Conservation (phyloP, 305 asterid species). For the Stenogyne calaminthoides region DNA sequence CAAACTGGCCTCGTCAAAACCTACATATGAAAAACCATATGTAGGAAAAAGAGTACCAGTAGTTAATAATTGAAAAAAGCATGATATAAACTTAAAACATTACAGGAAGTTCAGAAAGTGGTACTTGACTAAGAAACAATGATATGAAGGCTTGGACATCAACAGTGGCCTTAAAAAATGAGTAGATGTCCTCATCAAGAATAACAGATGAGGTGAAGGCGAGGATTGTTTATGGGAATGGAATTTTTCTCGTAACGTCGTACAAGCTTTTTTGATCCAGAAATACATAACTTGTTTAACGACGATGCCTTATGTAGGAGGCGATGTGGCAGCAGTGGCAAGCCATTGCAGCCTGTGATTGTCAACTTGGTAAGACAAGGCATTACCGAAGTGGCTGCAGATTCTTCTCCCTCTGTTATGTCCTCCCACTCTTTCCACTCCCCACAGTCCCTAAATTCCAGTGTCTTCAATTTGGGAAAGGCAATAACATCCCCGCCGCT, state of each 20-base stretch:
- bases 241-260: background rate
- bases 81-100: too few relatives aligned
- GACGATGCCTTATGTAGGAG: background rate
- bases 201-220: too few relatives aligned
- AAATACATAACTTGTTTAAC: background rate
- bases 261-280: background rate
- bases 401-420: constrained; percentile 5
- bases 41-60: background rate
- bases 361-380: background rate
- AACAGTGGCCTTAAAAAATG: too few relatives aligned
- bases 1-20: background rate
- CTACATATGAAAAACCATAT: background rate
- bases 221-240: background rate
- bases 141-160: too few relatives aligned
- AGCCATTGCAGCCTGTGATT: background rate
- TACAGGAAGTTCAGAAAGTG: too few relatives aligned
- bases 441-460: background rate
- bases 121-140: too few relatives aligned
- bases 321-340: background rate
- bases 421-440: constrained; percentile 9
- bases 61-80: too few relatives aligned
- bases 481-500: background rate
- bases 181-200: background rate
- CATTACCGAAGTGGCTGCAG: background rate
- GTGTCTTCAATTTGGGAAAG: constrained; percentile 3